Evolutionary conservation across 768 basidiomycete genomes (phyloP), one percentile per base, ranked within the genome.

Genomic region (Kwoniella heveanensis): DNA sequence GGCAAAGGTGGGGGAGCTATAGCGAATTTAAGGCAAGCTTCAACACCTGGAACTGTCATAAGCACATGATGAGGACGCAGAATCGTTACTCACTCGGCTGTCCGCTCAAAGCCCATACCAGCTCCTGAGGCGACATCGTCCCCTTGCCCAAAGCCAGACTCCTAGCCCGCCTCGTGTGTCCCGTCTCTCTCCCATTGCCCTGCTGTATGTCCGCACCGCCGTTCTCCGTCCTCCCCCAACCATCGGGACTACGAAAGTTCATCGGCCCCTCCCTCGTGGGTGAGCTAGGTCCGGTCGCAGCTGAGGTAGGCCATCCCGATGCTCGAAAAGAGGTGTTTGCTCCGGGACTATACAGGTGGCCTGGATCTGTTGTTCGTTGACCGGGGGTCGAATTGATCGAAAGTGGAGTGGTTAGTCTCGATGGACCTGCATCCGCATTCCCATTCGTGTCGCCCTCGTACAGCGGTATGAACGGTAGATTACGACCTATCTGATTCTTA

Each of bases 101-200:
- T 10, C 65, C 70, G 13, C 67, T 70, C 44, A 77, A 37, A 21
- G 73, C 69, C 76, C 76, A 77, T 2, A 77, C 72, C 61, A 77
- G 51, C 57, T 77, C 73, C 57, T 77, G 76, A 24, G 76, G 76
- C 61, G 68, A 75, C 72, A 75, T 67, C 2, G 47, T 52, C n/a
- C 69, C 71, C 48, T 71, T 67, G 1, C 71, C 69, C 32, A 77
- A 24, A 13, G 71, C 77, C 39, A 72, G 54, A 67, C 75, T 77
- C 22, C 66, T 66, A 19, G 70, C 26, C 51, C 62, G 52, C 36
- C 69, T 56, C 9, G 50, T 58, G 61, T 73, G 69, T 17, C 69
- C 69, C 8, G 13, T 15, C 27, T 64, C 62, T 44, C 49, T 55
- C 47, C 27, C 50, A 21, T 50, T 26, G 21, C 61, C 67, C 39